Base-by-base conservation (phyloP, 2,329 filamentous ascomycete genomes). In the Colletotrichum magnum region DNA sequence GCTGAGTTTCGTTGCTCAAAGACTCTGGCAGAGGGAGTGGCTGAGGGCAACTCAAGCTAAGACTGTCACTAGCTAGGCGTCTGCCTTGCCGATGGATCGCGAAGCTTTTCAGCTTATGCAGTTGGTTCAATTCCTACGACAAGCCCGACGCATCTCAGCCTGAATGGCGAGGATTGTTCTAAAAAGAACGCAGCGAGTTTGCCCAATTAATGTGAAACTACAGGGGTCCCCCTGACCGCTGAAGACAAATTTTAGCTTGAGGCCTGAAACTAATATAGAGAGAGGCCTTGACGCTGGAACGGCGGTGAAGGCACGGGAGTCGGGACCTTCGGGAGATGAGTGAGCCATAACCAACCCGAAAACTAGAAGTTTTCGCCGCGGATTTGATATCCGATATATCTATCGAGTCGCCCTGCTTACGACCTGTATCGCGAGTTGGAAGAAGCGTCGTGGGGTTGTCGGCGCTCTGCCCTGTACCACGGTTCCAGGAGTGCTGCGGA, bases 201-300 rank as follows among this genome's bases (percentile, higher is more conserved):
- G 58, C 47, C 21, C 57, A 59, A 48, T 60, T 26, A 69, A 69
- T 59, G 24, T 56, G 66, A 69, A 65, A 60, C 66, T 48, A 43
- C 39, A 56, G 54, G 61, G 18, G 32, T 16, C 16, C 41, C 48
- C 47, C 21, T 50, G 26, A 43, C 36, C 41, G 48, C 47, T 69
- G 43, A 47, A 56, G 56, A 53, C 32, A n/a, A n/a, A 39, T 43
- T 64, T 65, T 54, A 54, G 43, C 56, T 59, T 36, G 39, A 56
- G 48, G 45, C 59, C 59, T 50, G 66, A 65, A 51, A 60, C 61
- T 60, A 54, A 65, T 58, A 69, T 65, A 39, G 53, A 24, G 32
- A 36, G 32, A 36, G 32, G 32, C 41, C 28, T 41, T 13, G 21
- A 52, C 54, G 45, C 53, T 36, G 32, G 32, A 36, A 36, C 32